Base-by-base conservation (phyloP, 306 rosid genomes). In the Morella rubra region DNA sequence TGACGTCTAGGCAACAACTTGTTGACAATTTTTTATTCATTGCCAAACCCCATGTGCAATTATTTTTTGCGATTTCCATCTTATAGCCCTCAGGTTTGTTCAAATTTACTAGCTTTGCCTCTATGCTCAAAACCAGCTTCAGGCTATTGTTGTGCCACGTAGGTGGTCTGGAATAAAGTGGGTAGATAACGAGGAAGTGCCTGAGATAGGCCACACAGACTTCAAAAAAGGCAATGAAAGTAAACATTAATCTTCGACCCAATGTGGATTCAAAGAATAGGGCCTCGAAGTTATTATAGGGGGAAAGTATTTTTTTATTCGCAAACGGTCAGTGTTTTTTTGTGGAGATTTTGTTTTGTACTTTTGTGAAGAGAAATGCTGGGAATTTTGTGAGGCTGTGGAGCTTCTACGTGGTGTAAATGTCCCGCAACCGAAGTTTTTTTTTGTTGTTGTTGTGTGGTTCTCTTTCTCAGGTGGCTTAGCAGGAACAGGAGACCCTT, bases 81-180 rank as follows among this genome's bases (percentile, higher is more conserved):
- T n/a, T 0, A 74, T 69, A 85, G 84, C 53, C 89, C 85, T 84
- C 83, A 27, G 52, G 20, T 70, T 10, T 71, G 47, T 16, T 58
- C 0, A 27, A 73, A 82, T 12, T 71, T 60, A 80, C 76, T 61
- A 15, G 37, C 16, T 58, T 54, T 76, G 79, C 42, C 64, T 16
- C 42, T 69, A 61, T 24, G 62, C 19, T n/a, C 10, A 49, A 60
- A 10, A 56, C 20, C 11, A n/a, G 32, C 13, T 5, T 14, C 69
- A 92, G 97, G 98, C 84, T 78, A n/a, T 59, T 72, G 81, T 69
- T n/a, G 75, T 8, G 91, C 96, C 97, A 90, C 98, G 97, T 90
- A 27, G 75, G 50, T 71, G 16, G 70, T 32, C 45, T 61, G 85
- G 87, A 85, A 82, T 77, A 85, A 81, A 89, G 90, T 67, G 71